Base-by-base conservation (phyloP, 164 flowering plant genomes). In the Vitis riparia region DNA sequence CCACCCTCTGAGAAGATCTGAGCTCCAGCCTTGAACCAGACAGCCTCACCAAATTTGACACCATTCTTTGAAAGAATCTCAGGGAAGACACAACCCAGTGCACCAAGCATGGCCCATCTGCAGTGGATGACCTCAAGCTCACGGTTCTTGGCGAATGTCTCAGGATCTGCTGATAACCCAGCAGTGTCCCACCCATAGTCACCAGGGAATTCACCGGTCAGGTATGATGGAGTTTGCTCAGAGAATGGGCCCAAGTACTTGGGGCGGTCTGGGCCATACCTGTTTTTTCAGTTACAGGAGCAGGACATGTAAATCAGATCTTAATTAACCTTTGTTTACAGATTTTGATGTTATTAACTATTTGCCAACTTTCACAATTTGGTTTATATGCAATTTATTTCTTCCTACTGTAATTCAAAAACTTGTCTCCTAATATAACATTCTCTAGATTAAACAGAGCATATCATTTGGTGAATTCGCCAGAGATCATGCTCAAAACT, bases 111-210 rank as follows among this genome's bases (percentile, higher is more conserved):
- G 12, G 91, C 91, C 91, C 89, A 86, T 49, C 91, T 72, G 83
- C 73, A 32, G 84, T 87, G 91, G 82, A 87, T 87, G 73, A 87
- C 91, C 70, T 87, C 91, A 0, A 88, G 88, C 81, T 86, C 88
- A 56, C 91, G 83, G 85, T 88, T 88, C 82, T 79, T 84, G 73
- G 91, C 89, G n/a, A 88, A 88, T 5, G 89, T 88, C 78, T 88
- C 91, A 0, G 89, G 91, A 73, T 88, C 89, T 2, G 91, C 91
- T 11, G 89, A 86, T 29, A 88, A 56, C 0, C 91, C 91, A 9
- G 88, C 88, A 9, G 91, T 88, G 84, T 86, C 91, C 91, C 91
- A 88, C 0, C 89, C 91, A 27, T 86, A 86, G 77, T 84, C 89
- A 16, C 89, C 87, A 1, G 89, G 89, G 85, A 84, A 88, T 69